Evolutionary conservation across 2,329 filamentous ascomycete species (phyloP).

Genomic region (Fusarium floridanum): DNA sequence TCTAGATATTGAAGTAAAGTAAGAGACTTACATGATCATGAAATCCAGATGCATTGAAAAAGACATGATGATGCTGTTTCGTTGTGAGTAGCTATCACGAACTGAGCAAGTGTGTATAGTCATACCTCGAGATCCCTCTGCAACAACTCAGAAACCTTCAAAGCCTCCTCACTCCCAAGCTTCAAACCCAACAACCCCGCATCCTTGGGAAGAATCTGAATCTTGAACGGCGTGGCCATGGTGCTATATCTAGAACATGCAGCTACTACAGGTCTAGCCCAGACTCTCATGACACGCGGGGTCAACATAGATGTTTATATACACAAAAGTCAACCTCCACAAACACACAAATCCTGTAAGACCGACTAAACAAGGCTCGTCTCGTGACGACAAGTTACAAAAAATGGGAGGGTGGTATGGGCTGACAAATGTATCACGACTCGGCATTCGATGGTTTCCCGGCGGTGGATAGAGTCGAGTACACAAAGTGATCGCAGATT

Average conservation of each 20-base stretch:
- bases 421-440: constrained; percentile 26
- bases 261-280: constrained; percentile 19
- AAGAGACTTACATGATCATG: constrained; percentile 85
- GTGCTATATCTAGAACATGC: constrained; percentile 17
- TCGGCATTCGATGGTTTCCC: not conserved
- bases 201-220: constrained; percentile 62
- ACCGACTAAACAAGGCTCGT: not conserved
- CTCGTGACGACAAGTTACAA: constrained; percentile 23
- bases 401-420: not conserved
- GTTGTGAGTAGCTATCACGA: constrained; percentile 7
- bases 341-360: not conserved
- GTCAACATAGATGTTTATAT: constrained; percentile 31
- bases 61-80: constrained; percentile 73
- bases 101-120: not conserved
- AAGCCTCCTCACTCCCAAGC: constrained; percentile 70
- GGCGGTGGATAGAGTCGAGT: not conserved
- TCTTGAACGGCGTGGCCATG: constrained; percentile 63
- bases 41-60: constrained; percentile 80
- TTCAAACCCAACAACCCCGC: constrained; percentile 63
- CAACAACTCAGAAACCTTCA: constrained; percentile 74
- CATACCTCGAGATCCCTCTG: constrained; percentile 78
- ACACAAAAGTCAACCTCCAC: not conserved
- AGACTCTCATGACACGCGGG: constrained; percentile 20
- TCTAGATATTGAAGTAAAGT: too few relatives aligned
- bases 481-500: not conserved